Conservation (phyloP, 169 alveolate genomes). For the Plasmodium malariae region DNA sequence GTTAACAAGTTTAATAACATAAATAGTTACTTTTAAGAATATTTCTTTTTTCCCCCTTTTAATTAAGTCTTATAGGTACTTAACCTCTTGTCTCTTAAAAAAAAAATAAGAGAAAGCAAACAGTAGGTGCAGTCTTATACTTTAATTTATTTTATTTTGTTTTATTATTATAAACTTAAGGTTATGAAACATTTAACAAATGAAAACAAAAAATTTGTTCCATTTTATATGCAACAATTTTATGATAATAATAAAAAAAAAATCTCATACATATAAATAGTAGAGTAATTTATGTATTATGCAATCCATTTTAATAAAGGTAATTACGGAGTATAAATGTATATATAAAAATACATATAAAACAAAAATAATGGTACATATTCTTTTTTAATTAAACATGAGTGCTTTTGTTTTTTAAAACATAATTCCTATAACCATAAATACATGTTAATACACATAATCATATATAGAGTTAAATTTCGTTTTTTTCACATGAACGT, state of each 20-base stretch:
- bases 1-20: neutral
- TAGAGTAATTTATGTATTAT: neutral
- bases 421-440: too few relatives aligned
- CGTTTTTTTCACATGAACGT: too few relatives aligned
- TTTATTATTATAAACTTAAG: slow-evolving; percentile 7
- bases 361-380: neutral
- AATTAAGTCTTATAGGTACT: neutral
- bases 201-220: slow-evolving; percentile 33
- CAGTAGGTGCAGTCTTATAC: neutral
- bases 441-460: too few relatives aligned
- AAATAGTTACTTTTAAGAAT: neutral
- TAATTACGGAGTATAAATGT: too few relatives aligned
- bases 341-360: too few relatives aligned
- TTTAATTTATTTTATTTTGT: neutral
- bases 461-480: too few relatives aligned
- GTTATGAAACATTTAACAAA: slow-evolving; percentile 10
- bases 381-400: slow-evolving; percentile 5
- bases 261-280: neutral
- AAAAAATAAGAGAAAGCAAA: neutral
- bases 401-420: slow-evolving; percentile 2
- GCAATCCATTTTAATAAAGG: neutral
- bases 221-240: slow-evolving; percentile 20
- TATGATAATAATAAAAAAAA: slow-evolving; percentile 20
- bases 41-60: too few relatives aligned
- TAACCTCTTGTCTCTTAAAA: neutral